Conservation (phyloP, 2,329 filamentous ascomycete genomes). For the Diaporthe australafricana region DNA sequence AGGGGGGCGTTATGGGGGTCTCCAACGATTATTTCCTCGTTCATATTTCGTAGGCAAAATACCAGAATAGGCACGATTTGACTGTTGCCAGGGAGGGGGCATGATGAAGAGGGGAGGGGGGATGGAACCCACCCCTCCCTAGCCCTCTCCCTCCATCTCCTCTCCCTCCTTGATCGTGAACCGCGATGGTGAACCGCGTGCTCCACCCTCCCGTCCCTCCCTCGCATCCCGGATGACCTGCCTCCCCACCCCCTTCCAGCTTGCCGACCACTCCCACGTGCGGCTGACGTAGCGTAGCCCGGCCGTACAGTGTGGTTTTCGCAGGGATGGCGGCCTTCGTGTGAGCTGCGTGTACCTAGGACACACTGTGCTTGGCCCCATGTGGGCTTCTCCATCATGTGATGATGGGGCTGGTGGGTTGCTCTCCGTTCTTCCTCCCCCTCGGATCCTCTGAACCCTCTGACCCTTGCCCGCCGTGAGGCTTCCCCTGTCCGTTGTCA, state of each 20-base stretch:
- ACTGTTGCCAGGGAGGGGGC: constrained; percentile 14
- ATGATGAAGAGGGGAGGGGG: background rate
- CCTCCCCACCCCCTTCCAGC: constrained; percentile 14
- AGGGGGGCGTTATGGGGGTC: background rate
- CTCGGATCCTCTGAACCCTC: background rate
- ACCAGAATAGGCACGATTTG: constrained; percentile 27
- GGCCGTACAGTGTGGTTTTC: constrained; percentile 30
- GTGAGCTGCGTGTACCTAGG: background rate
- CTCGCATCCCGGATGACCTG: constrained; percentile 14
- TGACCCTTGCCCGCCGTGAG: background rate
- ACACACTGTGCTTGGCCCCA: constrained; percentile 14
- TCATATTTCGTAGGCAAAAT: constrained; percentile 30
- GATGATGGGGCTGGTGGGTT: constrained; percentile 27
- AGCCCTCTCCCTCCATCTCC: background rate
- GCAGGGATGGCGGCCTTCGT: background rate
- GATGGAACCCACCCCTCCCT: background rate
- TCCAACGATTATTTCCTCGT: constrained; percentile 15
- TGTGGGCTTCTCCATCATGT: constrained; percentile 31
- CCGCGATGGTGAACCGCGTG: background rate
- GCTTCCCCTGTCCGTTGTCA: constrained; percentile 28
- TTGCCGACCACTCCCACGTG: constrained; percentile 2
- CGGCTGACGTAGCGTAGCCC: constrained; percentile 35
- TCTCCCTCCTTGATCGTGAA: background rate
- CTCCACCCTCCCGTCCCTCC: constrained; percentile 13
- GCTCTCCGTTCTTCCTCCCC: constrained; percentile 27